Evolutionary conservation across 345 rosid genomes (phyloP).

Genomic region (Camelina neglecta): DNA sequence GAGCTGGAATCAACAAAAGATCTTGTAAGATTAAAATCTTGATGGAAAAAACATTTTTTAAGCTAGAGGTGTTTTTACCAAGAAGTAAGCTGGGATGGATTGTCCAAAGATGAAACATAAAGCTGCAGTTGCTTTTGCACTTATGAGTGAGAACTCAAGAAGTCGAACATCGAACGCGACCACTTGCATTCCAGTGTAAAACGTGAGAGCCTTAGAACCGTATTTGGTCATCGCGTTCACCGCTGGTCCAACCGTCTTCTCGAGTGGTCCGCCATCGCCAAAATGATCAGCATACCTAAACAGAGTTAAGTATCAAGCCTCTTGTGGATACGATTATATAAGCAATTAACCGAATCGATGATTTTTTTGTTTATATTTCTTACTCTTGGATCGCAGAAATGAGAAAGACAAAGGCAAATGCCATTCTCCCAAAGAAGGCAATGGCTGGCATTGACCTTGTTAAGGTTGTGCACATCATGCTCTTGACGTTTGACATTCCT

Average conservation of each 20-base stretch:
- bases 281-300: constrained; percentile 44
- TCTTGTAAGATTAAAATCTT: constrained; percentile 12
- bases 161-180: constrained; percentile 41
- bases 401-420: constrained; percentile 41
- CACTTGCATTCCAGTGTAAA: constrained; percentile 45
- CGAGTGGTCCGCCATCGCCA: constrained; percentile 43
- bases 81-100: constrained; percentile 43
- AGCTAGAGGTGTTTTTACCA: constrained; percentile 30
- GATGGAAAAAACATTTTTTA: not conserved
- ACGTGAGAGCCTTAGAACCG: constrained; percentile 44
- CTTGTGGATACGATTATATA: not conserved
- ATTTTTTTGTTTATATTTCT: not conserved
- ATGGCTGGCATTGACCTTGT: constrained; percentile 45
- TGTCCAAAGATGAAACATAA: constrained; percentile 48
- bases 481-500: constrained; percentile 30
- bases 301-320: not conserved
- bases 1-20: constrained; percentile 38
- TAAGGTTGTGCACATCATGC: constrained; percentile 24
- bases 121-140: constrained; percentile 40
- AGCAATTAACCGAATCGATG: not conserved
- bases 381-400: constrained; percentile 45
- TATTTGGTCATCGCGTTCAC: constrained; percentile 33
- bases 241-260: constrained; percentile 40
- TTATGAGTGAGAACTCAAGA: constrained; percentile 39
- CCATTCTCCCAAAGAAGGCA: constrained; percentile 43